Evolutionary conservation across 2,329 filamentous ascomycete species (phyloP).

Genomic region (Drechslerella stenobrocha): DNA sequence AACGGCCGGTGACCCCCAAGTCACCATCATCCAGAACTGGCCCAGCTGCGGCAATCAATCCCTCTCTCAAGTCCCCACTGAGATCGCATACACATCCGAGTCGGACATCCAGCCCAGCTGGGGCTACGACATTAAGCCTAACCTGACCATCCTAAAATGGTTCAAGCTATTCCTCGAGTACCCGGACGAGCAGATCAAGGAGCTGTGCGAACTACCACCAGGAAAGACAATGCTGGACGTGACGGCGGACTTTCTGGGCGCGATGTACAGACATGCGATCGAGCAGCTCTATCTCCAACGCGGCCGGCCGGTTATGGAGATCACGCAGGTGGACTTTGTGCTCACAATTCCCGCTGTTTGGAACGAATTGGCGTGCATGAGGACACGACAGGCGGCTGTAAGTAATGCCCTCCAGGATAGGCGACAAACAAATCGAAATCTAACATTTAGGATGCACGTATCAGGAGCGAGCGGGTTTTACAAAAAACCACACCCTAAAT

Average conservation of each 20-base stretch:
- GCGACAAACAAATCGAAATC: not conserved
- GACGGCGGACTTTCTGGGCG: conserved; percentile 46
- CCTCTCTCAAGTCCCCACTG: conserved; percentile 47
- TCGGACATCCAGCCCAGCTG: conserved; percentile 41
- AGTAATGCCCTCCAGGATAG: not conserved
- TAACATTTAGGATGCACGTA: not conserved
- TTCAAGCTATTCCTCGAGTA: conserved; percentile 50
- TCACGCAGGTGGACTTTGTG: conserved; percentile 67
- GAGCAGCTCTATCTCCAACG: conserved; percentile 44
- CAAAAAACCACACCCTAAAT: conserved; percentile 54
- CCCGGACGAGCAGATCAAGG: conserved; percentile 43
- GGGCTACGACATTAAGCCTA: conserved; percentile 50
- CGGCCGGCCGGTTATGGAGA: conserved; percentile 44
- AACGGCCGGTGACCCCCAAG: conserved; percentile 37
- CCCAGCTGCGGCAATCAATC: conserved; percentile 47
- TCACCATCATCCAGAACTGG: conserved; percentile 50
- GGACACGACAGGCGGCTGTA: conserved; percentile 33
- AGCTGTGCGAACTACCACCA: conserved; percentile 36
- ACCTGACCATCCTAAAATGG: conserved; percentile 47
- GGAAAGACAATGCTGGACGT: conserved; percentile 49
- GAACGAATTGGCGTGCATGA: conserved; percentile 62
- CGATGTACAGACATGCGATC: conserved; percentile 50
- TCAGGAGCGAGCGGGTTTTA: conserved; percentile 42
- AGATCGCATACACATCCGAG: conserved; percentile 48
- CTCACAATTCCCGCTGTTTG: conserved; percentile 80